phyloP scores from a whole-genome alignment of 495 filamentous ascomycete genomes.

The Neurospora sp. region DNA sequence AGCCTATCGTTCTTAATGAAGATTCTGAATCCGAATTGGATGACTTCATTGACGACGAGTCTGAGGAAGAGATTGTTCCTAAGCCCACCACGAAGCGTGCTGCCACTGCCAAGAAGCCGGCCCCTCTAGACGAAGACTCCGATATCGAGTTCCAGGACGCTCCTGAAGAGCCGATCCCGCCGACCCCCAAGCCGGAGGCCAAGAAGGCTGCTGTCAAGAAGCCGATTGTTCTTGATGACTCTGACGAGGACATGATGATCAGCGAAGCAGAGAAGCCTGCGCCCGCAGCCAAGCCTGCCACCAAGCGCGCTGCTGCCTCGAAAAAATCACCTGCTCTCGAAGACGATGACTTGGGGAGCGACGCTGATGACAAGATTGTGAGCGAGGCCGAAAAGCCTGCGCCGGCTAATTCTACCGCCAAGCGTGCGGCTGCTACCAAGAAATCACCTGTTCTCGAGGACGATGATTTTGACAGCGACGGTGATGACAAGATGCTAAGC shows the following conservation, averaged over 20 bases:
- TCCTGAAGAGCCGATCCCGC: not conserved
- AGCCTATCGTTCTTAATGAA: not conserved
- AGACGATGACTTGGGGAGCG: constrained; percentile 31
- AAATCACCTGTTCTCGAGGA: not conserved
- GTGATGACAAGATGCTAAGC: not conserved
- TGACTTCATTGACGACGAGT: not conserved
- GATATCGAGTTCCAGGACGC: not conserved
- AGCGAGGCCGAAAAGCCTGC: constrained; percentile 7
- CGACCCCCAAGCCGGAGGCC: not conserved
- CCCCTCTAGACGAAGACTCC: constrained; percentile 1
- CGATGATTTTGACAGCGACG: not conserved
- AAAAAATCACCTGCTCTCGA: constrained; percentile 34
- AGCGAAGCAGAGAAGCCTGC: not conserved
- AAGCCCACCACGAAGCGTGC: constrained; percentile 7
- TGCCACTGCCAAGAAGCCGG: not conserved
- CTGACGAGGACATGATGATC: not conserved
- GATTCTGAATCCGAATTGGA: not conserved
- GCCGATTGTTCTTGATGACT: not conserved
- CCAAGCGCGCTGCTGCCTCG: constrained; percentile 34
- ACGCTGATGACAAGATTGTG: constrained; percentile 26
- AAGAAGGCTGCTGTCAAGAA: constrained; percentile 7
- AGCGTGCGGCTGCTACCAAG: not conserved
- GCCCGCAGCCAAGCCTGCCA: not conserved
- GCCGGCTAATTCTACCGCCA: not conserved
- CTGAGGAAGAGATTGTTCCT: constrained; percentile 1